phyloP scores from a whole-genome alignment of 768 basidiomycete species.

The Ramaria sp. region DNA sequence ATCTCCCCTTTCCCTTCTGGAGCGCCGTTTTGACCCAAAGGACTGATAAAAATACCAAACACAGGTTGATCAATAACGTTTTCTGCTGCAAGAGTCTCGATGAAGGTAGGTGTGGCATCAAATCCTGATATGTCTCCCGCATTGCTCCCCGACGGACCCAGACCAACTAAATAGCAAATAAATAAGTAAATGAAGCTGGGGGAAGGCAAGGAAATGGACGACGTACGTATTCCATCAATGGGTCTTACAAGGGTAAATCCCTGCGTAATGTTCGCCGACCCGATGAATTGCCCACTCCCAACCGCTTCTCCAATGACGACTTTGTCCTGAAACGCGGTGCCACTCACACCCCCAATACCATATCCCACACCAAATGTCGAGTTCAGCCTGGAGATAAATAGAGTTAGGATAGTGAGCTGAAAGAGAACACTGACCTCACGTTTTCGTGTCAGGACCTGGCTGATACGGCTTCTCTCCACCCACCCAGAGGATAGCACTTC shows the following conservation, averaged over 20 bases:
- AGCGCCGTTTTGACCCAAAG: neutral
- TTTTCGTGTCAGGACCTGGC: neutral
- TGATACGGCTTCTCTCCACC: conserved; percentile 2
- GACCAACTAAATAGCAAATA: neutral
- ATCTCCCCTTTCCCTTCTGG: conserved; percentile 6
- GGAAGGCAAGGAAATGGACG: neutral
- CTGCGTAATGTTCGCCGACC: neutral
- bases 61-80: neutral
- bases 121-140: neutral
- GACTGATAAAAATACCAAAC: conserved; percentile 6
- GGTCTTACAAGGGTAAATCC: conserved; percentile 5
- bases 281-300: neutral
- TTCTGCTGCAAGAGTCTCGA: neutral
- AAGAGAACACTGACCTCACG: neutral
- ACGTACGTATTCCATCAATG: conserved; percentile 9
- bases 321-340: conserved; percentile 1
- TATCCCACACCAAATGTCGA: conserved; percentile 3
- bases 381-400: neutral
- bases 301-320: conserved; percentile 4
- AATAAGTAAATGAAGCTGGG: neutral
- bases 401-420: neutral
- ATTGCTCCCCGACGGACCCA: conserved; percentile 6
- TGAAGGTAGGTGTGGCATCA: conserved; percentile 4
- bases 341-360: conserved; percentile 3
- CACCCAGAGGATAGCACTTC: conserved; percentile 9